Evolutionary conservation across 257 asterid species (phyloP), one percentile per base, ranked within the genome.

Genomic region (Solanum appendiculatum): DNA sequence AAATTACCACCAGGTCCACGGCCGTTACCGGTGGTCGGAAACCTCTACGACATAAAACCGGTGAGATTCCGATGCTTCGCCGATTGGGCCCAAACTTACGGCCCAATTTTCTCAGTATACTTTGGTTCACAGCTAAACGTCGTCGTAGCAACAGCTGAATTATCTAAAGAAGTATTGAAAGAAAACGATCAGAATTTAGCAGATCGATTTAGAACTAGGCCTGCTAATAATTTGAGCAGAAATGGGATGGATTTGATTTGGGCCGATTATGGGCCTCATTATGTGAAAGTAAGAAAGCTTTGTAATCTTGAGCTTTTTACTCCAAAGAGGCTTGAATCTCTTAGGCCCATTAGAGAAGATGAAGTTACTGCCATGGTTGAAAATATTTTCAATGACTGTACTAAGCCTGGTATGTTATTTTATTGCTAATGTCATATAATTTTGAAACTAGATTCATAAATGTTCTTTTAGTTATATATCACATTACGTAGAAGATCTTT

Each of bases 231-330:
- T 87, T 89, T 94, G 88, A 95, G 98, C 88, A 93, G 93, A 86
- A 91, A 93, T 82, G 98, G 98, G 2, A 90, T 90, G 92, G 99
- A 96, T 66, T 88, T 96, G 90, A 95, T 96, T 21, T 96, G 99
- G 99, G 92, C 99, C 7, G 99, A 95, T 73, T 96, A 96, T 34
- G 99, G 98, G 0, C 96, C 98, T 0, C 99, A 96, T 89, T 95
- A 96, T 73, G 99, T 96, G 0, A 96, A 95, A 81, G 99, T 96
- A 1, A 90, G 99, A 81, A 96, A 96, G 86, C 87, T 96, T 25
- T 96, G 99, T 75, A 96, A 96, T 3, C 93, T 96, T 54, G 98
- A 96, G 89, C 93, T 96, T 39, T 96, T 96, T 88, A 92, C 98
- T 9, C 88, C 90, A 0, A 96, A 93, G 89, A 91, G 98, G 88